phyloP scores from a whole-genome alignment of 768 basidiomycete species.

The Boletellus ananas region DNA sequence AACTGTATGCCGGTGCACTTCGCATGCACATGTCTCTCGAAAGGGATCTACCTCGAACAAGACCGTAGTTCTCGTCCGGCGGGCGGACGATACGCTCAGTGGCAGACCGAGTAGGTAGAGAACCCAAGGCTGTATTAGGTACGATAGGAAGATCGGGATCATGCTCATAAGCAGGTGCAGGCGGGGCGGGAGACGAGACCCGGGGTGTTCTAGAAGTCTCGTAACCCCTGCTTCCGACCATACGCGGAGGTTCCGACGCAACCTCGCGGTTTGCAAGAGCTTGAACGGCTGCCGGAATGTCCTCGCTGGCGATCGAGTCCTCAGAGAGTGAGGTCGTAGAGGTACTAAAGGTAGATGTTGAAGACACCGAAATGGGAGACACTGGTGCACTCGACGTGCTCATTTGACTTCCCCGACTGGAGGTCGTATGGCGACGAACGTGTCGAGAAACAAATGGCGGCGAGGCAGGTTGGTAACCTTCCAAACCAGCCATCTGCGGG shows the following conservation, averaged over 20 bases:
- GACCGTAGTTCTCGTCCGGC: conserved; percentile 26
- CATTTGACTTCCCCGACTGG: conserved; percentile 29
- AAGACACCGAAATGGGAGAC: conserved; percentile 28
- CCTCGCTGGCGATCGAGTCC: conserved; percentile 16
- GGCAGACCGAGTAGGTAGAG: conserved; percentile 29
- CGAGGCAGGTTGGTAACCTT: conserved; percentile 27
- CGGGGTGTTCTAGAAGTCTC: conserved; percentile 22
- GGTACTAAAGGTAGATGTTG: conserved; percentile 25
- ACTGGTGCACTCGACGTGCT: conserved; percentile 31
- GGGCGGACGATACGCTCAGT: conserved; percentile 31
- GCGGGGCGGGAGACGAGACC: conserved; percentile 23
- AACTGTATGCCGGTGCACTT: conserved; percentile 32
- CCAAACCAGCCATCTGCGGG: conserved; percentile 12
- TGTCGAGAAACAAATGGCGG: conserved; percentile 33
- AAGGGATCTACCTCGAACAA: conserved; percentile 31
- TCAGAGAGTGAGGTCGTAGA: conserved; percentile 19
- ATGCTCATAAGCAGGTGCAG: conserved; percentile 22
- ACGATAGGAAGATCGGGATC: conserved; percentile 27
- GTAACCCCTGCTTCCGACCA: conserved; percentile 8
- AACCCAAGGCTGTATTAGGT: conserved; percentile 11
- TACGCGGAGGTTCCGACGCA: conserved; percentile 22
- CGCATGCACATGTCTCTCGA: conserved; percentile 32
- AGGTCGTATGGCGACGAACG: conserved; percentile 33
- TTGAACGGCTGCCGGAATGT: conserved; percentile 15
- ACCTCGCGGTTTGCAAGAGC: conserved; percentile 18